phyloP scores from a whole-genome alignment of 108 stramenopile species.

The Nitzschia inconspicua region DNA sequence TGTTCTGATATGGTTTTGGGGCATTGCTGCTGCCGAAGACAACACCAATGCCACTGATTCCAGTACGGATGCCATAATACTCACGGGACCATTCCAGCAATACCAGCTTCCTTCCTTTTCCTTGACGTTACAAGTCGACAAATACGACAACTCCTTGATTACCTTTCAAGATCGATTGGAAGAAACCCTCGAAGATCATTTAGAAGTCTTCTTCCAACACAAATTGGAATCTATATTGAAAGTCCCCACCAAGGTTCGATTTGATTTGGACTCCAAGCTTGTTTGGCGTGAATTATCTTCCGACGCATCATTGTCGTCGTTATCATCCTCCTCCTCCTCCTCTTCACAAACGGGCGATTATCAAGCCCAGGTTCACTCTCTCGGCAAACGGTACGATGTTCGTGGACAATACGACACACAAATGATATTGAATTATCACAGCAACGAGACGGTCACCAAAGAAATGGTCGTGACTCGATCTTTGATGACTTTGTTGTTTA shows the following conservation, averaged over 20 bases:
- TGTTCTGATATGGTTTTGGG: neutral
- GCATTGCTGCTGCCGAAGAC: too few relatives aligned
- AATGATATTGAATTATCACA: neutral
- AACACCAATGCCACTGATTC: neutral
- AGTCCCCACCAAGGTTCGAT: neutral
- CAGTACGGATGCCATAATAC: neutral
- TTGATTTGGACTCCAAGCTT: slow-evolving; percentile 1
- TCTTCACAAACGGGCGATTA: neutral
- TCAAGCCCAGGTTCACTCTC: neutral
- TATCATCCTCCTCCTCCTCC: too few relatives aligned
- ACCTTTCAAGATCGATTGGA: slow-evolving; percentile 15
- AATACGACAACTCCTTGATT: neutral
- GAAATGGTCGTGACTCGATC: slow-evolving; percentile 4
- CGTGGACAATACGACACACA: neutral
- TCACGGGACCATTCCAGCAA: too few relatives aligned
- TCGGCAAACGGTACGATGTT: slow-evolving; percentile 13
- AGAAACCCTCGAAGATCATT: slow-evolving; percentile 4
- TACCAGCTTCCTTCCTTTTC: slow-evolving; percentile 18
- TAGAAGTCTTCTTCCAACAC: slow-evolving; percentile 12
- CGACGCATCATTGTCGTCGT: neutral
- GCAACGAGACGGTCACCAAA: neutral
- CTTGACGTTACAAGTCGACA: slow-evolving; percentile 9
- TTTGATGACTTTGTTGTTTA: slow-evolving; percentile 20
- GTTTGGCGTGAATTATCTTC: slow-evolving; percentile 12
- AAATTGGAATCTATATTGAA: slow-evolving; percentile 4